Evolutionary conservation across 2,329 filamentous ascomycete genomes (phyloP).

Genomic region (Phialophora macrospora): DNA sequence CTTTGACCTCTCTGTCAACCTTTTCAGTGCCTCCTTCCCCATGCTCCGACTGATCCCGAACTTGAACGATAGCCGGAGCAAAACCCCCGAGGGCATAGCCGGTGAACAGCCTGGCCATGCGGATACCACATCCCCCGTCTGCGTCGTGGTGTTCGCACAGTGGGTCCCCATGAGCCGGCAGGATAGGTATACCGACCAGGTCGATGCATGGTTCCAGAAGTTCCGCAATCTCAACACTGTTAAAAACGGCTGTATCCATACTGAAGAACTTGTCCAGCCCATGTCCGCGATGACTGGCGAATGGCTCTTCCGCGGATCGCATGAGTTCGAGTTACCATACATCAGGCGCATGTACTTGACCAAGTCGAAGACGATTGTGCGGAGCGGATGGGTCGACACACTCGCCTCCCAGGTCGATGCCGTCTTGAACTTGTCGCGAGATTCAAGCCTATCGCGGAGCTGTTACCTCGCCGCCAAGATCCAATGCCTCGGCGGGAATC

Average conservation of each 20-base stretch:
- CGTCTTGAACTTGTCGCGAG: not conserved
- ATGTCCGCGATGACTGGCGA: not conserved
- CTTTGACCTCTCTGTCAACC: not conserved
- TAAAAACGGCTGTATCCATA: not conserved
- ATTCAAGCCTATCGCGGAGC: not conserved
- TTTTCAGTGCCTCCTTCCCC: not conserved
- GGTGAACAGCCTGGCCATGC: not conserved
- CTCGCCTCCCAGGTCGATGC: not conserved
- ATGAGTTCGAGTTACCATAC: not conserved
- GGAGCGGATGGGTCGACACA: constrained; percentile 1
- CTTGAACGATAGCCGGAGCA: not conserved
- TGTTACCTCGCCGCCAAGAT: constrained; percentile 1
- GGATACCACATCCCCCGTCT: not conserved
- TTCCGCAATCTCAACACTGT: not conserved
- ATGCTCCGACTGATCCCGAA: not conserved
- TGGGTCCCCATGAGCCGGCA: not conserved
- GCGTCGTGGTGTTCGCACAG: constrained; percentile 2
- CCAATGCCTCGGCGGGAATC: not conserved
- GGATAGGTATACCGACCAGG: not conserved
- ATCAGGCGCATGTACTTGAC: not conserved
- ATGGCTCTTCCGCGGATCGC: not conserved
- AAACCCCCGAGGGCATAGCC: not conserved
- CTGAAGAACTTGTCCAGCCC: not conserved
- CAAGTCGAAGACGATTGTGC: not conserved
- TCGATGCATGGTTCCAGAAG: constrained; percentile 1